Evolutionary conservation across 495 filamentous ascomycete species (phyloP).

Genomic region (Hyphodiscus hymeniophilus): DNA sequence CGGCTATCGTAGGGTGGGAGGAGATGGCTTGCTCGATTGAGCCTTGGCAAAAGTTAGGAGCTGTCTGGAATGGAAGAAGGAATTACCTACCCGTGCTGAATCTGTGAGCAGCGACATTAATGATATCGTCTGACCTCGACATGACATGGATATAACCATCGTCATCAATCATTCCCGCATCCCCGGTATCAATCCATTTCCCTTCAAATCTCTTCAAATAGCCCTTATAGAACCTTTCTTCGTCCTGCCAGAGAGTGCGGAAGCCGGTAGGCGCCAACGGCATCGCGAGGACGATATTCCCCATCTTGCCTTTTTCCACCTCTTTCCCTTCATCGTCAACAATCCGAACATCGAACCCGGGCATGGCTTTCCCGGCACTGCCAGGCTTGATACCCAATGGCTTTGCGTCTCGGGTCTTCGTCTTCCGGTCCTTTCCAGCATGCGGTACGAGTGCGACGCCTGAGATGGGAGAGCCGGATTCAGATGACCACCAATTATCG

Average conservation of each 20-base stretch:
- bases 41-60: slow-evolving; percentile 32
- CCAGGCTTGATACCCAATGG: slow-evolving; percentile 58
- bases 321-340: slow-evolving; percentile 73
- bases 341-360: slow-evolving; percentile 78
- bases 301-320: slow-evolving; percentile 63
- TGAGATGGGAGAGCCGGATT: slow-evolving; percentile 83
- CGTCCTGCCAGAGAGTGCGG: slow-evolving; percentile 75
- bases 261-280: slow-evolving; percentile 83
- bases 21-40: slow-evolving; percentile 86
- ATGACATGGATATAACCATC: slow-evolving; percentile 83
- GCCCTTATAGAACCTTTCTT: slow-evolving; percentile 70
- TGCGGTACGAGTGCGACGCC: slow-evolving; percentile 61
- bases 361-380: slow-evolving; percentile 82
- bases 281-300: slow-evolving; percentile 79
- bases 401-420: slow-evolving; percentile 25
- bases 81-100: slow-evolving; percentile 69
- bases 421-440: slow-evolving; percentile 34
- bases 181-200: slow-evolving; percentile 81
- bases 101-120: slow-evolving; percentile 90
- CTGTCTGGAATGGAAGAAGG: background rate
- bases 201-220: slow-evolving; percentile 76
- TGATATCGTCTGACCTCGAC: slow-evolving; percentile 82
- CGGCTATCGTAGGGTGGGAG: slow-evolving; percentile 65
- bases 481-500: slow-evolving; percentile 96
- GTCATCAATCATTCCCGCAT: slow-evolving; percentile 76